phyloP scores from a whole-genome alignment of 805 yeast species.

The Komagataella mondaviorum region DNA sequence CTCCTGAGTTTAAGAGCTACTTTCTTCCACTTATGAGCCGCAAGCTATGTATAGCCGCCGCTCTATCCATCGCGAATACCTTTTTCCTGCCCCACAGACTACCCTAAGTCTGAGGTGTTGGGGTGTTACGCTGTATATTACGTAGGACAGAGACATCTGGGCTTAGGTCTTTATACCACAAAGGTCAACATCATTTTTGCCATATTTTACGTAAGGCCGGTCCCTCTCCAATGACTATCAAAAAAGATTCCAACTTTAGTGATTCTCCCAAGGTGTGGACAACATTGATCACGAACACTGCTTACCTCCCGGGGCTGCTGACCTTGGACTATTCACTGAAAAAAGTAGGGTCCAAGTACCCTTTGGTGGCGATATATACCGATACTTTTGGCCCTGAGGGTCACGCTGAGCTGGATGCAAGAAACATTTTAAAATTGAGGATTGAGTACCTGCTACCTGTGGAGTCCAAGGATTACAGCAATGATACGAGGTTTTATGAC shows the following conservation, averaged over 20 bases:
- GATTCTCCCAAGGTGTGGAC: slow-evolving; percentile 30
- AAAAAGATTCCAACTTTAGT: slow-evolving; percentile 7
- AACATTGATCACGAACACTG: slow-evolving; percentile 37
- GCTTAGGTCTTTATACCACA: background rate
- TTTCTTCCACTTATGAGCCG: too few relatives aligned
- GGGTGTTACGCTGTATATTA: background rate
- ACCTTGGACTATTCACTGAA: slow-evolving; percentile 35
- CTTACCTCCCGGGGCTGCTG: slow-evolving; percentile 36
- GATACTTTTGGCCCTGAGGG: slow-evolving; percentile 25
- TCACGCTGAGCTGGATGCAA: slow-evolving; percentile 21
- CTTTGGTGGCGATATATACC: slow-evolving; percentile 40
- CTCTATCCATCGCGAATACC: background rate
- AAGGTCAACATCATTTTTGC: background rate
- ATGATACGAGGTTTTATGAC: slow-evolving; percentile 42
- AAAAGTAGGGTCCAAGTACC: slow-evolving; percentile 28
- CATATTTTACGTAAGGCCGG: background rate
- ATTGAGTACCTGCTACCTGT: slow-evolving; percentile 30
- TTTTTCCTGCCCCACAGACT: background rate
- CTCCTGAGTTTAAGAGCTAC: too few relatives aligned
- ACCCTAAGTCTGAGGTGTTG: background rate
- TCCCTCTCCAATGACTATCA: background rate
- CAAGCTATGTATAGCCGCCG: too few relatives aligned
- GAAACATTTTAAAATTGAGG: slow-evolving; percentile 26
- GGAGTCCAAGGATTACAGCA: slow-evolving; percentile 26
- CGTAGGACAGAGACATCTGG: too few relatives aligned